These are phyloP conservation scores for Beta corolliflora DNA, from an alignment of 179 eudicot genomes.

Conservation along the genomic window DNA sequence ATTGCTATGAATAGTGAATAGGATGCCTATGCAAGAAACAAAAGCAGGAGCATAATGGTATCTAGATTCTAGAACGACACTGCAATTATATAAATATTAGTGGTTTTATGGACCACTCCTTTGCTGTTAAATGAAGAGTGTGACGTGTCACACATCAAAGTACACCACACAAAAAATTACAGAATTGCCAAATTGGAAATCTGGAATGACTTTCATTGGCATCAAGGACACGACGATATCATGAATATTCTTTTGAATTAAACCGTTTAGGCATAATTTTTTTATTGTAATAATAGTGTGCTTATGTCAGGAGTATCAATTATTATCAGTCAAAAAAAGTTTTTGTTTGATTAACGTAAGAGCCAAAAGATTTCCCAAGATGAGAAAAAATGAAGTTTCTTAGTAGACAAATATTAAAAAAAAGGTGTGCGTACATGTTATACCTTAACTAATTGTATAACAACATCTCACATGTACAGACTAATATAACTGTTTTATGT, in stretches of 20 bases:
- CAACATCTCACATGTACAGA: too few relatives aligned
- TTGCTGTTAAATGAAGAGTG: conserved; percentile 2
- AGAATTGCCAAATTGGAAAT: neutral
- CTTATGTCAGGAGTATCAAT: neutral
- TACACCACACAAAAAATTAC: conserved; percentile 15
- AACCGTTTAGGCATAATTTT: neutral
- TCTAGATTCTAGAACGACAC: neutral
- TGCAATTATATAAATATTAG: neutral
- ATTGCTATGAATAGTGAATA: conserved; percentile 10
- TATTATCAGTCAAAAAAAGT: too few relatives aligned
- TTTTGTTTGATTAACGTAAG: too few relatives aligned
- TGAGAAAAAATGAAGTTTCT: too few relatives aligned
- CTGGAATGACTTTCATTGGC: conserved; percentile 1
- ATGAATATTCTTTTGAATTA: neutral
- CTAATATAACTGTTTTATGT: too few relatives aligned
- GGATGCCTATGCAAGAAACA: conserved; percentile 18
- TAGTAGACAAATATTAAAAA: too few relatives aligned
- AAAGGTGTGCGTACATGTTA: too few relatives aligned
- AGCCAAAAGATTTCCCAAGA: too few relatives aligned
- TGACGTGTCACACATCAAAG: conserved; percentile 21
- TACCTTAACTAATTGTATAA: too few relatives aligned
- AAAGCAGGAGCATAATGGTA: conserved; percentile 20
- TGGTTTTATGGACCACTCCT: conserved; percentile 23
- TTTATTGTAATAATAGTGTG: neutral
- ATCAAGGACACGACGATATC: conserved; percentile 6